Evolutionary conservation across 805 yeast species (phyloP), one percentile per base, ranked within the genome.

Genomic region (Saccharomycopsis sp.): DNA sequence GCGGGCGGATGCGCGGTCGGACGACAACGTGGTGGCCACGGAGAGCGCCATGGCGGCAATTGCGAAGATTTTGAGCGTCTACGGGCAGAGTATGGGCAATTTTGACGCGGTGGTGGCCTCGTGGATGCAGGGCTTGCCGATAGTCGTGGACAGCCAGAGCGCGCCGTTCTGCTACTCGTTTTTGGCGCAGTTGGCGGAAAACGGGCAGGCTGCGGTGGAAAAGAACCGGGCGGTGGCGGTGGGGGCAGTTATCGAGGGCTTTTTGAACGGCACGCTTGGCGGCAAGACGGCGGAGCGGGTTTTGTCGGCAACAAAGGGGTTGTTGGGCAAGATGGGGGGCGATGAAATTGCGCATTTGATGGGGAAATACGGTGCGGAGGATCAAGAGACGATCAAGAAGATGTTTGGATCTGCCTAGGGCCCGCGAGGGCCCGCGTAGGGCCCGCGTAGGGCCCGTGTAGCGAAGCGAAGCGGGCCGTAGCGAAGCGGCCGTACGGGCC

Each of bases 51-150:
- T 85, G 59, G 80, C 89, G 2, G 82, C 97, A 1, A 85, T 94
- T 62, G 92, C 97, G 40, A 89, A 89, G 69, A 81, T 92, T 8
- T 77, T 91, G 61, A 87, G 84, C 61, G 72, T 82, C 15, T 84
- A 78, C 64, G 84, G 85, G n/a, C 65, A 77, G 3, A 62, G 64
- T 52, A 75, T 89, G 53, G 84, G 91, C 34, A 81, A 84, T 67
- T 72, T 83, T 58, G 82, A 86, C 62, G 75, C 79, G 24, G 80
- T 88, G 24, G 74, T 89, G 53, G 79, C 77, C 34, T 85, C 80
- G 60, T 94, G 98, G 98, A 74, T 94, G 55, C 78, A 79, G 61
- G 79, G 89, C 9, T 79, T 94, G 63, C 99, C 98, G 21, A 80
- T 92, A 48, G 71, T 84, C 21, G 87, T 83, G 64, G 97, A 94